phyloP scores from a whole-genome alignment of 169 alveolate genomes.

The Plasmodium falciparum region DNA sequence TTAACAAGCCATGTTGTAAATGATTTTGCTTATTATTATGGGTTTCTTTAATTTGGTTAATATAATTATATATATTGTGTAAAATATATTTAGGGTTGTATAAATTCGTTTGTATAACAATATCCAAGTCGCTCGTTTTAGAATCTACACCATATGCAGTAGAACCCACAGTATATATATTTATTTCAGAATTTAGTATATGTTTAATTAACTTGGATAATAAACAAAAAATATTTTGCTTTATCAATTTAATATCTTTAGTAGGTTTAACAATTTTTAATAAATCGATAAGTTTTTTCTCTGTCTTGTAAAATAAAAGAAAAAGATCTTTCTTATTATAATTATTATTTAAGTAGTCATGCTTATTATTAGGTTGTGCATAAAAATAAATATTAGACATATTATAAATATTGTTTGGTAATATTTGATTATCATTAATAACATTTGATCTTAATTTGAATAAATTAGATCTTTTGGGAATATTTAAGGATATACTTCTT shows the following conservation, averaged over 20 bases:
- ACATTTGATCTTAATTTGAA: too few species aligned
- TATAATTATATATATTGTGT: constrained; percentile 78
- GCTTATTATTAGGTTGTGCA: too few species aligned
- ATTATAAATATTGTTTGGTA: not conserved
- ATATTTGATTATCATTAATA: not conserved
- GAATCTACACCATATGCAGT: constrained; percentile 89
- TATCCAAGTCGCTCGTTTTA: constrained; percentile 84
- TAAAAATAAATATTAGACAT: too few species aligned
- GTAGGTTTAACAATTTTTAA: constrained; percentile 66
- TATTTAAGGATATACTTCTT: too few species aligned
- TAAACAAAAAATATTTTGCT: constrained; percentile 17
- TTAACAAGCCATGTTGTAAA: not conserved
- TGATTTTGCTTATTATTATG: not conserved
- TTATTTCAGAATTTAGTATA: constrained; percentile 78
- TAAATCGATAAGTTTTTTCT: constrained; percentile 17
- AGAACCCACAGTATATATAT: constrained; percentile 85
- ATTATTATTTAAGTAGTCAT: not conserved
- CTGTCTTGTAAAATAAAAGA: constrained; percentile 21
- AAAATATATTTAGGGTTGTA: constrained; percentile 79
- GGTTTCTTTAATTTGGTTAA: constrained; percentile 71
- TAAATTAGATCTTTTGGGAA: too few species aligned
- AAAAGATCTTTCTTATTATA: not conserved
- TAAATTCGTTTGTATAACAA: constrained; percentile 80
- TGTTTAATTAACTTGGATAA: constrained; percentile 75
- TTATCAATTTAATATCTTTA: constrained; percentile 44